Evolutionary conservation across 306 rosid genomes (phyloP), one percentile per base, ranked within the genome.

Genomic region (Carpinus fangiana): DNA sequence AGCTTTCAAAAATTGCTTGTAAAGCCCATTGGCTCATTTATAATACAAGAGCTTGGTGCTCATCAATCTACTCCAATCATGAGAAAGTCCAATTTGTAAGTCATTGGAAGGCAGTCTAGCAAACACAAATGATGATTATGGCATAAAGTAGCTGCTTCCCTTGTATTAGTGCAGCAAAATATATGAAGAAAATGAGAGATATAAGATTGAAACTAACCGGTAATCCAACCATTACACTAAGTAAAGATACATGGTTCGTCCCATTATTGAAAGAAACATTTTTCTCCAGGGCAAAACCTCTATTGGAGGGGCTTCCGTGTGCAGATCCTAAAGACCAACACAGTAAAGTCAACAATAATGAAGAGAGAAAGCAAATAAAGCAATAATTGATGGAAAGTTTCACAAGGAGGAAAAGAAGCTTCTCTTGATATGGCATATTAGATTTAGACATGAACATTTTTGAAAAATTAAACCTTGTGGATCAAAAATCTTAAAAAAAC

Each of bases 171-270:
- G 69, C 69, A 62, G 31, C 20, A 61, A 56, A 77, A 23, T 4
- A 12, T 8, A 13, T 18, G 8, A 48, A 41, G 48, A 76, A 70
- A 50, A 55, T 50, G 13, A 57, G 56, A 70, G 65, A 68, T 23
- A 23, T 12, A 48, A 38, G 75, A 16, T 17, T 23, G 70, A 57
- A 59, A 82, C 21, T 3, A 81, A 88, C 92, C 79, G 82, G 85
- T 70, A 88, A 70, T 65, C 90, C 90, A 12, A 82, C 88, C 87
- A 84, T 82, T 50, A 76, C 85, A 46, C 92, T 84, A 34, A 88
- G 88, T 18, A 88, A 73, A 43, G 92, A 86, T 76, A 88, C 79
- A 18, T 74, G 16, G 74, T 86, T 86, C 41, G 61, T 69, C 45
- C 90, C 92, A 38, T 71, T 82, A 21, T 65, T 82, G 51, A 88